Evolutionary conservation across 179 eudicot genomes (phyloP).

Genomic region (Silene vulgaris): DNA sequence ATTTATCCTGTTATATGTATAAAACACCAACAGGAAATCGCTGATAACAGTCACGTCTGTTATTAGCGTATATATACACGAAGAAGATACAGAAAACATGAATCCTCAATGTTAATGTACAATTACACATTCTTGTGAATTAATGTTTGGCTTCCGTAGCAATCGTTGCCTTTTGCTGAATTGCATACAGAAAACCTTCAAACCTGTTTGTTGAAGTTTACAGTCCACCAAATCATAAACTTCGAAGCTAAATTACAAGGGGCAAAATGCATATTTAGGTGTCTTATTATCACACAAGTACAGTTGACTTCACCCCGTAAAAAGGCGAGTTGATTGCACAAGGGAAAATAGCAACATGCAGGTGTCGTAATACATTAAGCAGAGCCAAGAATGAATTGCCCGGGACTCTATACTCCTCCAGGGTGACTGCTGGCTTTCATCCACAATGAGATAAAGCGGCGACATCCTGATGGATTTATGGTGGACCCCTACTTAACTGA

Average conservation of each 20-base stretch:
- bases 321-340: no score
- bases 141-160: background rate
- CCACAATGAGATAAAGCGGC: constrained; percentile 5
- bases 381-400: constrained; percentile 44
- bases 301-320: no score
- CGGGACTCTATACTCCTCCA: constrained; percentile 17
- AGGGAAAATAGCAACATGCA: constrained; percentile 2
- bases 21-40: background rate
- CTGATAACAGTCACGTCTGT: background rate
- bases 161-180: background rate
- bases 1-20: background rate
- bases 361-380: constrained; percentile 1
- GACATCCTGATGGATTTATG: background rate
- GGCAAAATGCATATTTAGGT: background rate
- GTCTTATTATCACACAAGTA: no score
- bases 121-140: background rate
- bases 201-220: background rate
- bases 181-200: background rate
- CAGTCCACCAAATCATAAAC: background rate
- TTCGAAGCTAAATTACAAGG: background rate
- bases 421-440: background rate
- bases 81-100: background rate
- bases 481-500: constrained; percentile 25
- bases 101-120: background rate
- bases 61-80: background rate